Base-by-base conservation (phyloP, 768 basidiomycete genomes). In the Agaricus blazei region DNA sequence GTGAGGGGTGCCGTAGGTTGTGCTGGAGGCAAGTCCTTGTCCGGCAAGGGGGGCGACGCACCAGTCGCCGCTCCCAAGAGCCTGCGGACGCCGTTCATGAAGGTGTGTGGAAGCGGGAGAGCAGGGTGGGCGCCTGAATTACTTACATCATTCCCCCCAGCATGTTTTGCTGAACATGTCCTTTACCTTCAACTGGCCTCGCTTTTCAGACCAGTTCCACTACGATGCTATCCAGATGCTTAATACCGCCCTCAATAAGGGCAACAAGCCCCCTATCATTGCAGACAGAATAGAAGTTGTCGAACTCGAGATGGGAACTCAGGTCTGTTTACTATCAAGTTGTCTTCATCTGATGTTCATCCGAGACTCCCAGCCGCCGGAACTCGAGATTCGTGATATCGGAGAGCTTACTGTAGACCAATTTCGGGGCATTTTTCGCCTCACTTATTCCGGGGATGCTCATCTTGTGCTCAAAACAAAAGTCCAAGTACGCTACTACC, bases 271-370 rank as follows among this genome's bases (percentile, higher is more conserved):
- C 1, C 93, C 94, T 28, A 89, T 99, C 65, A 98, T 98, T 62
- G 95, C 93, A 51, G 97, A 96, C 73, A 87, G 82, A 70, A 98
- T 99, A 60, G 93, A 98, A 69, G 97, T 99, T 29, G 90, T 97
- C 51, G 97, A 98, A 68, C 75, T 99, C n/a, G 89, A 98, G 72
- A 98, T 99, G 97, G 97, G 97, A 37, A 93, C 90, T 2, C 88
- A 96, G 77, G 95, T 93, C 58, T 52, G 75, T 31, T 28, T 48
- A 24, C 3, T 34, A 3, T 34, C 34, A 34, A 11, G 19, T 55
- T 27, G 9, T 19, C 54, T 28, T 34, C 54, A 45, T 24, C 45
- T 19, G 42, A 26, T 40, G 51, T 34, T 49, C 56, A 51, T 50
- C 48, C 47, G 12, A 46, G 26, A 41, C 42, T 50, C 19, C 3